phyloP scores from a whole-genome alignment of 2,329 filamentous ascomycete genomes.

The Claviceps quebecensis region DNA sequence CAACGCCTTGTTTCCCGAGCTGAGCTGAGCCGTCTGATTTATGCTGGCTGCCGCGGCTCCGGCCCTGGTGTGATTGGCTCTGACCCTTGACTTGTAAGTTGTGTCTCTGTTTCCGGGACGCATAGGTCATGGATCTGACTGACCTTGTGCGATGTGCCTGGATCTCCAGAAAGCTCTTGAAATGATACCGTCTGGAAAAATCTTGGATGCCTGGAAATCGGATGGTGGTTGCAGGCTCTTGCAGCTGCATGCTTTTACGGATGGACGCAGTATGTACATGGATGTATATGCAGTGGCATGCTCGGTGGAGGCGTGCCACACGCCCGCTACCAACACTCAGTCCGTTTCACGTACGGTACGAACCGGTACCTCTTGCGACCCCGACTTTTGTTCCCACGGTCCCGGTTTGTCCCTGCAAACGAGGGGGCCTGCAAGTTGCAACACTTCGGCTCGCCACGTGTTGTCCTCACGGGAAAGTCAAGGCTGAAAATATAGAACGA shows the following conservation, averaged over 20 bases:
- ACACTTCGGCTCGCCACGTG: constrained; percentile 2
- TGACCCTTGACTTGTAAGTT: too few relatives aligned
- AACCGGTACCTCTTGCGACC: background rate
- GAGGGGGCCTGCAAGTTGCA: background rate
- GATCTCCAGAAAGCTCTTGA: too few relatives aligned
- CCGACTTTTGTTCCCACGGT: background rate
- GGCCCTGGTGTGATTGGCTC: too few relatives aligned
- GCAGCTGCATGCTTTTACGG: background rate
- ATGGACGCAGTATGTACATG: background rate
- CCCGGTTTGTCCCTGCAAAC: background rate
- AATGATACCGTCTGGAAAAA: too few relatives aligned
- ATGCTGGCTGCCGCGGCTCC: too few relatives aligned
- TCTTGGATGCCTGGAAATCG: too few relatives aligned
- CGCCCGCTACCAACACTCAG: background rate
- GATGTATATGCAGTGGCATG: background rate
- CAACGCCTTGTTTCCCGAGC: too few relatives aligned
- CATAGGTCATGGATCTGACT: too few relatives aligned
- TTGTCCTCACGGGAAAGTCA: background rate
- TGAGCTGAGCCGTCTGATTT: too few relatives aligned
- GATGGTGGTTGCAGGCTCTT: too few relatives aligned
- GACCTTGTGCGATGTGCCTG: too few relatives aligned
- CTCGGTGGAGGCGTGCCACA: background rate
- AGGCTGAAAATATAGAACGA: background rate
- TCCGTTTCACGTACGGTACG: background rate
- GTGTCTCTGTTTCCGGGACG: too few relatives aligned